phyloP scores from a whole-genome alignment of 148 eudicot species.

The Chenopodium album region DNA sequence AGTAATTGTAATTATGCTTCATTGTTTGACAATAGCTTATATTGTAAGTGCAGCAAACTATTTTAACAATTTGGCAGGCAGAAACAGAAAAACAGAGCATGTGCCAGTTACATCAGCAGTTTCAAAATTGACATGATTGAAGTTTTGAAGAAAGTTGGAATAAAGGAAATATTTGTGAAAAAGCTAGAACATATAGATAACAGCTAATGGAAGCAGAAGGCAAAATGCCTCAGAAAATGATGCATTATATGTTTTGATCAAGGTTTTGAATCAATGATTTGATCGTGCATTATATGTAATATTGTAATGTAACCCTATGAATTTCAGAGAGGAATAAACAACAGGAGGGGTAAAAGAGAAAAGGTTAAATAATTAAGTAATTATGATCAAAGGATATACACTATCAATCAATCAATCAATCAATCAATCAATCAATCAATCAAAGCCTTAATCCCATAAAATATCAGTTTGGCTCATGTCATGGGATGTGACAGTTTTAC shows the following conservation, averaged over 20 bases:
- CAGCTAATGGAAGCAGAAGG: too few relatives aligned
- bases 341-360: neutral
- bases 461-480: too few relatives aligned
- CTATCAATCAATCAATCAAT: too few relatives aligned
- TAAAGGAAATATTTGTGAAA: neutral
- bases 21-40: neutral
- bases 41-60: neutral
- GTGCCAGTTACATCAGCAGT: neutral
- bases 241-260: too few relatives aligned
- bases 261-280: neutral
- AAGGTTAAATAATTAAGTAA: neutral
- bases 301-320: neutral
- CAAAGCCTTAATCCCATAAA: too few relatives aligned
- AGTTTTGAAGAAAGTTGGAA: neutral
- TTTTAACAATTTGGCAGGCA: neutral
- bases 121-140: neutral
- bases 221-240: too few relatives aligned
- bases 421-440: too few relatives aligned
- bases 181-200: neutral
- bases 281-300: neutral
- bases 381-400: neutral
- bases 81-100: neutral
- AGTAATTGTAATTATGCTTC: neutral
- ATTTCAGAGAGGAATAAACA: neutral
- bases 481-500: too few relatives aligned